phyloP scores from a whole-genome alignment of 495 filamentous ascomycete species.

The Trichoderma orchidacearum region DNA sequence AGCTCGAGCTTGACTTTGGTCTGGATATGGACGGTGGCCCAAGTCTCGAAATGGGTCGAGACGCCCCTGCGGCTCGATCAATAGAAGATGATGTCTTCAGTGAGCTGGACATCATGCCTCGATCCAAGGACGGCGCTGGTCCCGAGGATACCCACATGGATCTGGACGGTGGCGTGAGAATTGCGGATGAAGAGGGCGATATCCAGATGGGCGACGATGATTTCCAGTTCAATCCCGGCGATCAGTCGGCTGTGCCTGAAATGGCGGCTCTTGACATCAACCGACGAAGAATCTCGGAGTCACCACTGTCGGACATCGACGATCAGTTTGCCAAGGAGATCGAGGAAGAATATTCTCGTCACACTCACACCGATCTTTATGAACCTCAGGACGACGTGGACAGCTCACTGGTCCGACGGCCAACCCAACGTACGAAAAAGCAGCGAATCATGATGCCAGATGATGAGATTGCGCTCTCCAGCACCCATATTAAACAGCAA shows the following conservation, averaged over 20 bases:
- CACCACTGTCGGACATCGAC: conserved; percentile 57
- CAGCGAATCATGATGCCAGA: conserved; percentile 63
- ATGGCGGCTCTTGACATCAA: conserved; percentile 26
- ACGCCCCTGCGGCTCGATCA: conserved; percentile 50
- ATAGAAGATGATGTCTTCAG: conserved; percentile 63
- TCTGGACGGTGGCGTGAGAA: conserved; percentile 31
- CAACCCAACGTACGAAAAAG: conserved; percentile 59
- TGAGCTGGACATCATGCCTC: conserved; percentile 39
- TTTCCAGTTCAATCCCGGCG: conserved; percentile 34
- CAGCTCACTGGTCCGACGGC: conserved; percentile 33
- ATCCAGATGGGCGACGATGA: conserved; percentile 48
- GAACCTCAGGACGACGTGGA: conserved; percentile 40
- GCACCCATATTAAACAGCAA: conserved; percentile 54
- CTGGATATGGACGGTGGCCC: conserved; percentile 41
- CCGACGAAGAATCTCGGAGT: conserved; percentile 47
- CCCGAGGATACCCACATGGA: conserved; percentile 23
- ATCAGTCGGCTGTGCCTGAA: conserved; percentile 32
- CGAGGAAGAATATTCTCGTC: conserved; percentile 37
- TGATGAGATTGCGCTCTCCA: conserved; percentile 43
- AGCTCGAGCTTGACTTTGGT: conserved; percentile 45
- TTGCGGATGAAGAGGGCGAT: conserved; percentile 47
- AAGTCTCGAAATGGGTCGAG: conserved; percentile 76
- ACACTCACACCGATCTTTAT: conserved; percentile 37
- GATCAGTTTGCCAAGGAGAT: conserved; percentile 36
- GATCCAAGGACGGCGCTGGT: conserved; percentile 25